phyloP scores from a whole-genome alignment of 2,329 filamentous ascomycete species.

The Aspergillus costaricaensis region DNA sequence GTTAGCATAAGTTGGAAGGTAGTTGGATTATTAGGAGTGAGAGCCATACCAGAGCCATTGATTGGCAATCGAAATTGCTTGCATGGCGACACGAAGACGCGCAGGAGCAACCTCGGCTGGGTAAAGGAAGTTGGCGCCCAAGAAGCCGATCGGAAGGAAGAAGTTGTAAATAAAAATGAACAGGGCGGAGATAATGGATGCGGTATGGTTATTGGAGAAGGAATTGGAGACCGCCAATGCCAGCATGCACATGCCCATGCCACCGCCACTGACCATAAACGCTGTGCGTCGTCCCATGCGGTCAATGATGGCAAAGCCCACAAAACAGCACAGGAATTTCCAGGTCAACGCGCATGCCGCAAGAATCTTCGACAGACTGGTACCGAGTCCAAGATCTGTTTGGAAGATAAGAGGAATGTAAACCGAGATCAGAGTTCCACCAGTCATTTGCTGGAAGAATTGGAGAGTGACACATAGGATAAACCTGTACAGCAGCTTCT shows the following conservation, averaged over 20 bases:
- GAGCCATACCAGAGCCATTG: conserved; percentile 19
- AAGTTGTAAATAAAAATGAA: conserved; percentile 26
- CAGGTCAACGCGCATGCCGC: conserved; percentile 19
- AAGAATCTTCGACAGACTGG: conserved; percentile 16
- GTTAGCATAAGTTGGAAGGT: neutral
- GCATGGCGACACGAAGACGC: conserved; percentile 21
- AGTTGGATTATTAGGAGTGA: neutral
- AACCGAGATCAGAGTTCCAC: conserved; percentile 42
- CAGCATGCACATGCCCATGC: conserved; percentile 22
- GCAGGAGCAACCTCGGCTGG: conserved; percentile 22
- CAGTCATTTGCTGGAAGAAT: conserved; percentile 47
- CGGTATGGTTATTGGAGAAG: conserved; percentile 9
- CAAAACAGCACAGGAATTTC: conserved; percentile 20
- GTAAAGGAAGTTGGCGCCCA: conserved; percentile 25
- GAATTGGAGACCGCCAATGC: conserved; percentile 19
- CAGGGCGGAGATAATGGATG: conserved; percentile 14
- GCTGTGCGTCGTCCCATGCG: conserved; percentile 21
- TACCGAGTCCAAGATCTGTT: conserved; percentile 14
- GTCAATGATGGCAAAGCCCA: conserved; percentile 21
- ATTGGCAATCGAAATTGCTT: conserved; percentile 18
- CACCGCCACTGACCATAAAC: conserved; percentile 22
- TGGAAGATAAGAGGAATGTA: conserved; percentile 34
- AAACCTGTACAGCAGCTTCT: conserved; percentile 53
- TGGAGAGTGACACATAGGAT: conserved; percentile 52
- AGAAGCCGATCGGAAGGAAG: conserved; percentile 25